Conservation (phyloP, 768 basidiomycete species). For the Hortiboletus flavorubellus region DNA sequence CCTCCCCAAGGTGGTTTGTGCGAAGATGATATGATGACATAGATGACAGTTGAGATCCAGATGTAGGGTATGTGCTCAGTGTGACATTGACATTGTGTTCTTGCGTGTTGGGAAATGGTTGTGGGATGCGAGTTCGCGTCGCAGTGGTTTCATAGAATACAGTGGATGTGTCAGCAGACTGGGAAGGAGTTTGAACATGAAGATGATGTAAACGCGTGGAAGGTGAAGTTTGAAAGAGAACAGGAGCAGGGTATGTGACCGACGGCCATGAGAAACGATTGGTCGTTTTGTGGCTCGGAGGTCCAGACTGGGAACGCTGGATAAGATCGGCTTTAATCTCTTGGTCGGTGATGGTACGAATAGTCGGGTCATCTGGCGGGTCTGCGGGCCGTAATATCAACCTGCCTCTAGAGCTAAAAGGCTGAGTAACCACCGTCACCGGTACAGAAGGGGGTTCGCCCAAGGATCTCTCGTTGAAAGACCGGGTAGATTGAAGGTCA, state of each 20-base stretch:
- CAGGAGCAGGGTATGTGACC: constrained; percentile 42
- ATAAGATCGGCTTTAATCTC: constrained; percentile 35
- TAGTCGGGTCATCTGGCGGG: constrained; percentile 1
- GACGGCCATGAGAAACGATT: constrained; percentile 42
- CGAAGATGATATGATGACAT: constrained; percentile 31
- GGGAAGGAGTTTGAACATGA: constrained; percentile 31
- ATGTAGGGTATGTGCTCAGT: constrained; percentile 27
- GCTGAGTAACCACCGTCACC: constrained; percentile 4
- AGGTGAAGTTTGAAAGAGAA: constrained; percentile 46
- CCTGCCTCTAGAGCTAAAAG: constrained; percentile 26
- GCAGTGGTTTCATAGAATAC: constrained; percentile 65
- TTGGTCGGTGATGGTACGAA: constrained; percentile 1
- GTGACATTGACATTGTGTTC: constrained; percentile 23
- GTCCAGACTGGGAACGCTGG: constrained; percentile 44
- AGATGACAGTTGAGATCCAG: constrained; percentile 35
- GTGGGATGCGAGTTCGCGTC: constrained; percentile 31
- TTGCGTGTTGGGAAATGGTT: constrained; percentile 15
- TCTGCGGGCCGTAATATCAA: constrained; percentile 14
- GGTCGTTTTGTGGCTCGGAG: constrained; percentile 32
- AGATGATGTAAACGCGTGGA: constrained; percentile 31
- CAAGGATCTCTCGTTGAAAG: constrained; percentile 53
- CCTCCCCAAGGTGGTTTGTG: constrained; percentile 11
- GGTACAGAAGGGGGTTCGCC: constrained; percentile 14
- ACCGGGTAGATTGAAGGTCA: constrained; percentile 65
- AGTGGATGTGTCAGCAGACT: constrained; percentile 45